Conservation (phyloP, 352 stramenopile genomes). For the Globisporangium nagaii region DNA sequence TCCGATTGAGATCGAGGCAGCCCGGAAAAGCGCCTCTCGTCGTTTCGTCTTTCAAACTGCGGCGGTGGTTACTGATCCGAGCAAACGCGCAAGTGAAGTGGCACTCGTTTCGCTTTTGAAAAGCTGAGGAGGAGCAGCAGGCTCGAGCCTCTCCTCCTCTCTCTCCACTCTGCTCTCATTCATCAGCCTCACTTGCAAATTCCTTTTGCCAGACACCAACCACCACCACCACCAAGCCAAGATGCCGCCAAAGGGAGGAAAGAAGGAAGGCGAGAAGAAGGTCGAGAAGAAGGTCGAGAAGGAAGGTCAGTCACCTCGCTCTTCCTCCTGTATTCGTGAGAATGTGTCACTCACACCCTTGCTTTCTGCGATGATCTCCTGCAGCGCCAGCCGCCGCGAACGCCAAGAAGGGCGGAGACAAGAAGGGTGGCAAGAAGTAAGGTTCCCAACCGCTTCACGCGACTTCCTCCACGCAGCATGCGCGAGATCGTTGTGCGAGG, state of each 20-base stretch:
- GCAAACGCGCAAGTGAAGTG: no score
- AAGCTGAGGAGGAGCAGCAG: background rate
- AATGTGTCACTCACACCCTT: background rate
- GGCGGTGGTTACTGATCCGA: no score
- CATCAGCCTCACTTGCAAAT: background rate
- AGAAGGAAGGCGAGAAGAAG: conserved; percentile 20
- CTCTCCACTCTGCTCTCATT: no score
- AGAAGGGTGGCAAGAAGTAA: conserved; percentile 43
- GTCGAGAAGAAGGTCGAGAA: conserved; percentile 22
- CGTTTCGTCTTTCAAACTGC: no score
- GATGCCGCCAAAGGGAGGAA: conserved; percentile 14
- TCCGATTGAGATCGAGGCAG: no score
- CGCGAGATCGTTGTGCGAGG: background rate
- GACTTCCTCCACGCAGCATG: background rate
- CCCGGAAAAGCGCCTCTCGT: no score
- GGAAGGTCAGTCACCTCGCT: conserved; percentile 2
- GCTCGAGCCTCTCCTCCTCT: background rate
- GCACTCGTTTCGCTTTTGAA: no score
- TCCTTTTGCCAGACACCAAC: background rate
- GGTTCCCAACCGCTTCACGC: background rate
- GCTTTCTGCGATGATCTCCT: background rate
- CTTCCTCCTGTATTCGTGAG: background rate
- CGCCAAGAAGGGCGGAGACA: conserved; percentile 29
- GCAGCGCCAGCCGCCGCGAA: conserved; percentile 1
- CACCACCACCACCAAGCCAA: background rate